A percentile compares a stretch with the other conserved stretches of the same genome.
Evolutionary conservation across 2,329 filamentous ascomycete species (phyloP).

Genomic region (Fusarium sp.): DNA sequence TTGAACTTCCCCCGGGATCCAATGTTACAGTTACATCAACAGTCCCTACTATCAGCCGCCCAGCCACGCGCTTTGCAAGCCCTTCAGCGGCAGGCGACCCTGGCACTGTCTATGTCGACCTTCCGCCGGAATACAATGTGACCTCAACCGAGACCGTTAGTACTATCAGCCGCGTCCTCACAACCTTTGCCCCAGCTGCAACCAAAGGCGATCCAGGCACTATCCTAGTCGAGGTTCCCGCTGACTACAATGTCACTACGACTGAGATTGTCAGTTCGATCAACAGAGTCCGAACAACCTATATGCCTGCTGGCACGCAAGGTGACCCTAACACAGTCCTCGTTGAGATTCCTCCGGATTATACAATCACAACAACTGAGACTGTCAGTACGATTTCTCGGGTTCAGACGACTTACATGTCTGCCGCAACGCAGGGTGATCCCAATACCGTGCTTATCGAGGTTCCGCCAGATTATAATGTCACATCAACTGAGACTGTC

Average conservation of each 20-base stretch:
- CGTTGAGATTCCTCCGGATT: slow-evolving; percentile 13
- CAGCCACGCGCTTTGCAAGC: slow-evolving; percentile 9
- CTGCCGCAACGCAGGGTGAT: slow-evolving; percentile 7
- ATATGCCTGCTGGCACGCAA: background rate
- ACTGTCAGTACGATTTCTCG: slow-evolving; percentile 11
- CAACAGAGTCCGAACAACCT: slow-evolving; percentile 7
- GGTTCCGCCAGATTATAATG: background rate
- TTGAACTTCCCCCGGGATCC: slow-evolving; percentile 18
- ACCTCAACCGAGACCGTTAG: slow-evolving; percentile 16
- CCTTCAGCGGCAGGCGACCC: slow-evolving; percentile 13
- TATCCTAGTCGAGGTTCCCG: slow-evolving; percentile 4
- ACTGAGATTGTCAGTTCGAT: slow-evolving; percentile 2
- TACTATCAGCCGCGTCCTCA: slow-evolving; percentile 6
- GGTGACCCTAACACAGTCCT: slow-evolving; percentile 17
- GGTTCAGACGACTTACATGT: slow-evolving; percentile 2
- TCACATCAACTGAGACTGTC: slow-evolving; percentile 1
- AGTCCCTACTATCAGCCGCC: slow-evolving; percentile 9
- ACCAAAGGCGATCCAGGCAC: slow-evolving; percentile 26
- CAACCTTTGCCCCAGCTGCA: slow-evolving; percentile 15
- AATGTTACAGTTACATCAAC: slow-evolving; percentile 14
- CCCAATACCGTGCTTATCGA: slow-evolving; percentile 3
- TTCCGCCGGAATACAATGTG: slow-evolving; percentile 13
- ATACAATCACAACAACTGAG: slow-evolving; percentile 12
- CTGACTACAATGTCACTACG: slow-evolving; percentile 20
- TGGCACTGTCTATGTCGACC: slow-evolving; percentile 11